Conservation (phyloP, 2,329 filamentous ascomycete species). For the Achaetomium macrosporum region DNA sequence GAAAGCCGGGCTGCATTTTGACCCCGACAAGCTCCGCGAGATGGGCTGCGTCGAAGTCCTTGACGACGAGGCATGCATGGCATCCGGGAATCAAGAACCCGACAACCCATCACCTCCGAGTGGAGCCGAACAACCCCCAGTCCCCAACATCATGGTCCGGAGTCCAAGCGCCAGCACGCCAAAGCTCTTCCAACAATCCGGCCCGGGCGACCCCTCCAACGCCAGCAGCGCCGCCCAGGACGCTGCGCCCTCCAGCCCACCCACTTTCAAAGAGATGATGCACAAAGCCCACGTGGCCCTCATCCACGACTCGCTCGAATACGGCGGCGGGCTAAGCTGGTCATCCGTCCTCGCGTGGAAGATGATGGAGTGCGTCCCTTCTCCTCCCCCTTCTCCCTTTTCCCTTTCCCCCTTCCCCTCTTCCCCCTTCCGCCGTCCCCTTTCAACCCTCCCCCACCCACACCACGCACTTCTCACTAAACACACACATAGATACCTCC, state of each 20-base stretch:
- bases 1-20: slow-evolving; percentile 63
- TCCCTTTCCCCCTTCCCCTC: too few relatives aligned
- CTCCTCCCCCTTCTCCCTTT: not conserved
- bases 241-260: not conserved
- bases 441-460: not conserved
- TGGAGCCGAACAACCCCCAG: not conserved
- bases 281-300: slow-evolving; percentile 47
- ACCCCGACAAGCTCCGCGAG: slow-evolving; percentile 59
- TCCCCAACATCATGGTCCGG: slow-evolving; percentile 25
- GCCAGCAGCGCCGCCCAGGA: not conserved
- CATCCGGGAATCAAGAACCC: not conserved
- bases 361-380: slow-evolving; percentile 56
- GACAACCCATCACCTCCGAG: not conserved
- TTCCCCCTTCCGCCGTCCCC: too few relatives aligned
- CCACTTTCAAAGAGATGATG: slow-evolving; percentile 52
- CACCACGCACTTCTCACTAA: not conserved
- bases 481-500: slow-evolving; percentile 48
- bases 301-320: slow-evolving; percentile 68
- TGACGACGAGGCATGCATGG: slow-evolving; percentile 31
- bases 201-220: not conserved
- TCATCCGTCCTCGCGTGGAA: slow-evolving; percentile 63
- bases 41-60: slow-evolving; percentile 54
- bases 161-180: slow-evolving; percentile 21
- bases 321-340: slow-evolving; percentile 50
- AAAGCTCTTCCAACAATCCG: slow-evolving; percentile 15